Evolutionary conservation across 2,329 filamentous ascomycete species (phyloP).

Genomic region (Laburnicola sp.): DNA sequence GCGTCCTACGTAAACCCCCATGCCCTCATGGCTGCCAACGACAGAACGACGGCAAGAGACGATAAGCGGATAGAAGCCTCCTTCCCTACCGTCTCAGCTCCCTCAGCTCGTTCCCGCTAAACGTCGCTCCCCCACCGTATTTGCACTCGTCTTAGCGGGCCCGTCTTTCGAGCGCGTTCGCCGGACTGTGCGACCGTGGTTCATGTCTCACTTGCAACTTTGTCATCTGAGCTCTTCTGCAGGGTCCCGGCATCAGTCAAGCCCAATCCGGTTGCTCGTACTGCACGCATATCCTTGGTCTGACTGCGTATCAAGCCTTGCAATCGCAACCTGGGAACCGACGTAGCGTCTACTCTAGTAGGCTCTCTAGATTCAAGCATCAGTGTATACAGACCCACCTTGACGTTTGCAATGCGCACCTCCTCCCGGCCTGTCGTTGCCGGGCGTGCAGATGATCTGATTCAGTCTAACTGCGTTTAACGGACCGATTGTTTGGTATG

Average conservation of each 20-base stretch:
- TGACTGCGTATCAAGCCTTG: not conserved
- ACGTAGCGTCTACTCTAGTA: not conserved
- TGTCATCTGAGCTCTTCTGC: conserved; percentile 41
- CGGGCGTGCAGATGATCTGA: conserved; percentile 2
- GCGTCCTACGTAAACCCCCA: conserved; percentile 20
- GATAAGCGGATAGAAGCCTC: too few relatives aligned
- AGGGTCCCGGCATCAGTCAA: conserved; percentile 27
- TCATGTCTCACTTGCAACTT: conserved; percentile 37
- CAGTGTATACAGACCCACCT: not conserved
- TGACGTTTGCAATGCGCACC: not conserved
- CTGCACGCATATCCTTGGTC: conserved; percentile 1
- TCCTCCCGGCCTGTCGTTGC: conserved; percentile 1
- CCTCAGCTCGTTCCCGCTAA: too few relatives aligned
- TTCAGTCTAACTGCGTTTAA: conserved; percentile 11
- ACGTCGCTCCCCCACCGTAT: too few relatives aligned
- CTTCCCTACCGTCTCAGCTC: too few relatives aligned
- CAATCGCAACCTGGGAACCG: not conserved
- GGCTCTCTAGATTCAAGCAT: too few relatives aligned
- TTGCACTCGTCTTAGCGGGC: conserved; percentile 14
- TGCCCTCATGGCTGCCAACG: conserved; percentile 7
- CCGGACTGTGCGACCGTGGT: conserved; percentile 33
- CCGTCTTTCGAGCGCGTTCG: conserved; percentile 27
- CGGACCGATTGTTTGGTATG: conserved; percentile 16
- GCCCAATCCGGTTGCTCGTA: conserved; percentile 17
- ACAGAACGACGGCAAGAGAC: not conserved